Conservation (phyloP, 371 early-diverging fungal genomes). For the Syncephalastrum contaminatum region DNA sequence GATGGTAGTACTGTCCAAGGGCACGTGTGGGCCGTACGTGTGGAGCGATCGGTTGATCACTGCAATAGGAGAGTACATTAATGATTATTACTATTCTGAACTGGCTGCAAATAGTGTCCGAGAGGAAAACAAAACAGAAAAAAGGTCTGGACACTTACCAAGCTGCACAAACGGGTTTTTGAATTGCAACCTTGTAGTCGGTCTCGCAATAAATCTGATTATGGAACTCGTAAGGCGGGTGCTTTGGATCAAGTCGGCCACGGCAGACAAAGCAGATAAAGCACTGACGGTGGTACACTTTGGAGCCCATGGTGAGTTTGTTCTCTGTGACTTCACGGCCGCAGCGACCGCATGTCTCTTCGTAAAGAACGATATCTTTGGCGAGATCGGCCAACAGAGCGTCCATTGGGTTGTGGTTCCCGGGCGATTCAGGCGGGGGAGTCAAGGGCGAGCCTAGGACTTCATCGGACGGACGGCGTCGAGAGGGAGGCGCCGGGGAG, state of each 20-base stretch:
- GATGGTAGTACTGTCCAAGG: slow-evolving; percentile 55
- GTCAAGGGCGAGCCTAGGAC: too few species aligned
- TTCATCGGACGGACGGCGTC: neutral
- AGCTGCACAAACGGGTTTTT: slow-evolving; percentile 30
- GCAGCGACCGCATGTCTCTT: neutral
- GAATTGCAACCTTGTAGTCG: slow-evolving; percentile 37
- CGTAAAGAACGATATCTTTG: neutral
- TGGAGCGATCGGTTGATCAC: slow-evolving; percentile 39
- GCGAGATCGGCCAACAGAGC: neutral
- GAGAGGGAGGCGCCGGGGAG: slow-evolving; percentile 19
- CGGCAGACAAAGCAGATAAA: slow-evolving; percentile 23
- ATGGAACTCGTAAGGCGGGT: slow-evolving; percentile 34
- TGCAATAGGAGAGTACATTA: slow-evolving; percentile 8
- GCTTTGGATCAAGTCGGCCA: slow-evolving; percentile 14
- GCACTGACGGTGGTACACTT: slow-evolving; percentile 21
- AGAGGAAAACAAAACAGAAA: neutral
- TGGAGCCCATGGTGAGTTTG: neutral
- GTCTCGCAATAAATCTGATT: slow-evolving; percentile 62
- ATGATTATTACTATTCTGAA: neutral
- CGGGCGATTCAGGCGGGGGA: neutral
- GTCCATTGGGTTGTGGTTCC: neutral
- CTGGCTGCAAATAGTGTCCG: neutral
- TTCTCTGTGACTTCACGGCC: neutral
- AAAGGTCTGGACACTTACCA: slow-evolving; percentile 26
- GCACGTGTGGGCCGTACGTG: slow-evolving; percentile 53